phyloP scores from a whole-genome alignment of 768 basidiomycete species.

The Rhizopogon salebrosus region DNA sequence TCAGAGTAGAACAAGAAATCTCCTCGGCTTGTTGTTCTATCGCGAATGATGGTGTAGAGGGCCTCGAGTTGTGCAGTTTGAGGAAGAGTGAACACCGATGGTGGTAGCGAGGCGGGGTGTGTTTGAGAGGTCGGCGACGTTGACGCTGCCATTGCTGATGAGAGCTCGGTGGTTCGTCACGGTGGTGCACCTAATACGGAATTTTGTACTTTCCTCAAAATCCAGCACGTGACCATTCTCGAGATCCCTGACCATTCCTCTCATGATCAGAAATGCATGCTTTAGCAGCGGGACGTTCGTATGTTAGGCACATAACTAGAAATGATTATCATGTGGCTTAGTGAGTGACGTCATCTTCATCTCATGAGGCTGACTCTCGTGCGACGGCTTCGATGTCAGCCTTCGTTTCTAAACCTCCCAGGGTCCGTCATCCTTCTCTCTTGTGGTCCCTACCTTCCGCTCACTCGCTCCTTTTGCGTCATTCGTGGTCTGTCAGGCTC shows the following conservation, averaged over 20 bases:
- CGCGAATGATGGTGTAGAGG: conserved; percentile 90
- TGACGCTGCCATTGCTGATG: conserved; percentile 9
- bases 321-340: not conserved
- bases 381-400: not conserved
- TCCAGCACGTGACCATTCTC: too few relatives aligned
- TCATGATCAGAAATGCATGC: too few relatives aligned
- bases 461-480: not conserved
- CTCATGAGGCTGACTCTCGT: too few relatives aligned
- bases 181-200: not conserved
- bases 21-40: conserved; percentile 81
- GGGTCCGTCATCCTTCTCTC: not conserved
- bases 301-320: too few relatives aligned
- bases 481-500: not conserved
- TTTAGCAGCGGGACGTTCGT: too few relatives aligned
- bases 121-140: conserved; percentile 28
- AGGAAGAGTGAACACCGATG: conserved; percentile 83
- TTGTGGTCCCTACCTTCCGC: not conserved
- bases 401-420: not conserved
- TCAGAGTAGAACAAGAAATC: conserved; percentile 97
- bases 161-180: not conserved
- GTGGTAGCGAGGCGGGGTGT: conserved; percentile 45
- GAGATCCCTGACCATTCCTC: too few relatives aligned
- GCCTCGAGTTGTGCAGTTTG: conserved; percentile 94
- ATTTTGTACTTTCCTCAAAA: too few relatives aligned
- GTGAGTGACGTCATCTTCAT: not conserved